Evolutionary conservation across 2,329 filamentous ascomycete species (phyloP), one percentile per base, ranked within the genome.

Genomic region (Colletotrichum chrysophilum): DNA sequence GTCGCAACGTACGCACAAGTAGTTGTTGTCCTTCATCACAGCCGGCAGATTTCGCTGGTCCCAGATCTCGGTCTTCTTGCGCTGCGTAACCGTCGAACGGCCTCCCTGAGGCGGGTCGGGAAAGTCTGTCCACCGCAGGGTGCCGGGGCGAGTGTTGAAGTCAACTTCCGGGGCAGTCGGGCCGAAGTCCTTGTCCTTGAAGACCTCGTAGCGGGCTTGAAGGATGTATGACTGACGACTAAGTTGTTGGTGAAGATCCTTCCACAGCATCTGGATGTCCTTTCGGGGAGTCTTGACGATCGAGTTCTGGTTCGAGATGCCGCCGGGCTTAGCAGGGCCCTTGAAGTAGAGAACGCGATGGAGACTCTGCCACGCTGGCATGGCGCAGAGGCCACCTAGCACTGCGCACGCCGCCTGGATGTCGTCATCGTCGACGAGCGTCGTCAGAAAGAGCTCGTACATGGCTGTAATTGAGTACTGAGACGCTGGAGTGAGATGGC

Each of bases 371-470:
- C 87, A 89, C 2, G 90, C 87, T 4, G 85, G 84, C 88, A 91
- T 92, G 79, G 88, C 90, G 75, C 89, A 90, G 76, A 91, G 86
- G 21, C 91, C 91, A 73, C 89, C 86, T 8, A 93, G 83, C 12
- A 93, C 85, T 2, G 88, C 86, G 70, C 88, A 87, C 24, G 88
- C 88, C 73, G 84, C 86, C 65, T 84, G 82, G 43, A 90, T 85
- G 78, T 91, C 89, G 74, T 82, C 84, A 70, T 89, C 87, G 21
- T 86, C 84, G 69, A 93, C 86, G 61, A 88, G 81, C 12, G 89
- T 87, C 5, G 90, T 90, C 73, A 93, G 86, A 78, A 92, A 92
- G 21, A 93, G 83, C 81, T 93, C 91, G 79, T 91, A 88, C 90
- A 92, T 92, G 66, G 18, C 77, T 72, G 70, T 66, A 12, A 24